A percentile compares a stretch with the other conserved stretches of the same genome.
These are phyloP conservation scores for Chlamydomonas applanata DNA, from an alignment of 139 green algal genomes.

Conservation along the genomic window DNA sequence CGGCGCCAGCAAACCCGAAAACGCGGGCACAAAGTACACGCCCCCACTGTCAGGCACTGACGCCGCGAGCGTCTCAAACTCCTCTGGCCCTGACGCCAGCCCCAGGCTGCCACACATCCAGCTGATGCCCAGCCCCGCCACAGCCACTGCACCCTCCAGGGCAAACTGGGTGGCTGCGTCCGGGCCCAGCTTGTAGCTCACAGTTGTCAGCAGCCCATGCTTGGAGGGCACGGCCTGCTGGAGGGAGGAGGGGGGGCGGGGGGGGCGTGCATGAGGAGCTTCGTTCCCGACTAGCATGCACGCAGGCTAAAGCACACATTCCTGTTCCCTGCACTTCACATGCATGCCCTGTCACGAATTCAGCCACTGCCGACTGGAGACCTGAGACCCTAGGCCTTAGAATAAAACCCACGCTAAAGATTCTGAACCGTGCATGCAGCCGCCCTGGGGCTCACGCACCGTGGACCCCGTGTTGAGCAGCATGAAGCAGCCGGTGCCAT, in stretches of 20 bases:
- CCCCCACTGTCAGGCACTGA: conserved; percentile 54
- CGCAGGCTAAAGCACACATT: no score
- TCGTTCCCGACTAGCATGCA: no score
- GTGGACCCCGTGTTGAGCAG: conserved; percentile 57
- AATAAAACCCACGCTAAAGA: no score
- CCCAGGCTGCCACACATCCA: conserved; percentile 87
- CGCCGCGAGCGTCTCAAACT: neutral
- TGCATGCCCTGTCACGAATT: no score
- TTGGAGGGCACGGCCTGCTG: conserved; percentile 56
- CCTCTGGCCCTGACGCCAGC: conserved; percentile 49
- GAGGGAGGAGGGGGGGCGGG: no score
- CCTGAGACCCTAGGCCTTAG: no score
- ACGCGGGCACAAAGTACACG: conserved; percentile 96
- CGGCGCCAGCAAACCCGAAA: conserved; percentile 92
- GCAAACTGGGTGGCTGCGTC: conserved; percentile 69
- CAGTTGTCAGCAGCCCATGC: conserved; percentile 91
- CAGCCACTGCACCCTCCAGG: conserved; percentile 86
- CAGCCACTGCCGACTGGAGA: no score
- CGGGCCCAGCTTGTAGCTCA: conserved; percentile 82
- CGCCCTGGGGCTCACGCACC: neutral
- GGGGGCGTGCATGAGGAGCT: no score
- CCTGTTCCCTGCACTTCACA: no score
- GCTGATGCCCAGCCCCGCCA: conserved; percentile 76
- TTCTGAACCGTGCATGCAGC: no score
- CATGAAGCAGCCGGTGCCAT: conserved; percentile 97